Conservation (phyloP, 73 alveolate species). For the Symbiodinium natans region DNA sequence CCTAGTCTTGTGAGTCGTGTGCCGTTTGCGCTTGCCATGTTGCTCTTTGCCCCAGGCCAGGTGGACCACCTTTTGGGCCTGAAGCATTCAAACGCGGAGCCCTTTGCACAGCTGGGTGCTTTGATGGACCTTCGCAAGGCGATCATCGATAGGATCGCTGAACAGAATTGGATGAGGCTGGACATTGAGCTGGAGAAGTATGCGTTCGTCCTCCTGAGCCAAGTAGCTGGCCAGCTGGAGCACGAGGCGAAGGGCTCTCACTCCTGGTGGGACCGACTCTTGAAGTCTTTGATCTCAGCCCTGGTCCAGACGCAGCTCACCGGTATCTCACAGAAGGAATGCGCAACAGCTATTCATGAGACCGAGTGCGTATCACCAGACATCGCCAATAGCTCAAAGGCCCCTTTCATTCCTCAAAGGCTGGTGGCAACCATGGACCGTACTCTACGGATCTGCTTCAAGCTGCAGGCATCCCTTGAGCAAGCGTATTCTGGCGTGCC, state of each 20-base stretch:
- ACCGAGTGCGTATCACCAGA: slow-evolving; percentile 12
- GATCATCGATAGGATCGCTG: slow-evolving; percentile 24
- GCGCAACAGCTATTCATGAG: slow-evolving; percentile 38
- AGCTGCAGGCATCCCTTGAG: slow-evolving; percentile 35
- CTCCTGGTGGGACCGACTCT: slow-evolving; percentile 72
- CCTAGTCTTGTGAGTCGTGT: too few species aligned
- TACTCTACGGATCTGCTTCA: slow-evolving; percentile 9
- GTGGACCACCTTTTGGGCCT: slow-evolving; percentile 69
- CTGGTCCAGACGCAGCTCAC: slow-evolving; percentile 45
- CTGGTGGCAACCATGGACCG: slow-evolving; percentile 91
- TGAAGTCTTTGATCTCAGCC: slow-evolving; percentile 26
- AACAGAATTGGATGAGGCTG: slow-evolving; percentile 88
- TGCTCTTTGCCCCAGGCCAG: too few species aligned
- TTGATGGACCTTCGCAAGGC: slow-evolving; percentile 12
- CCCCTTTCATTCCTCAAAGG: slow-evolving; percentile 64
- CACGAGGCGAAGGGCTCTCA: slow-evolving; percentile 35
- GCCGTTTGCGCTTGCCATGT: too few species aligned
- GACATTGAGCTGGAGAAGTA: slow-evolving; percentile 96
- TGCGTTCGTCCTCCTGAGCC: slow-evolving; percentile 93
- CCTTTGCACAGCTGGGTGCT: slow-evolving; percentile 71
- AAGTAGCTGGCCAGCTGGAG: slow-evolving; percentile 75
- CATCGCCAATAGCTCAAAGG: slow-evolving; percentile 11
- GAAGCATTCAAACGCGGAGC: slow-evolving; percentile 34
- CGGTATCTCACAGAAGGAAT: slow-evolving; percentile 43
- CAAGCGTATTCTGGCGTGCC: slow-evolving; percentile 95